Evolutionary conservation across 179 eudicot genomes (phyloP).

Genomic region (Drosera spatulata): DNA sequence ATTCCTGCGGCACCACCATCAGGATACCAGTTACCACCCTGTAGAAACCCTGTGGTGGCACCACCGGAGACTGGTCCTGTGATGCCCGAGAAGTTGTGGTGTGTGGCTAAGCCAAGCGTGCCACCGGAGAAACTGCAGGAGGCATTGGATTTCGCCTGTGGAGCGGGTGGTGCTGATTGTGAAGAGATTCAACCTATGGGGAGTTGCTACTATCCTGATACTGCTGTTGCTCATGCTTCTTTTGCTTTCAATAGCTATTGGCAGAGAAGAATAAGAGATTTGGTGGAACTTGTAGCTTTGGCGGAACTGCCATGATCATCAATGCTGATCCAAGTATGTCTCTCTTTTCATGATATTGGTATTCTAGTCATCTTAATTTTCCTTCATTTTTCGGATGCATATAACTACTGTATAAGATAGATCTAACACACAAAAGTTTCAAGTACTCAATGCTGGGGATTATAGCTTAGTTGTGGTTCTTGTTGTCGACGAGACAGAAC

Average conservation of each 20-base stretch:
- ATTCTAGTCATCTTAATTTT: background rate
- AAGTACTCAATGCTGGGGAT: background rate
- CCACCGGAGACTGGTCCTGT: slow-evolving; percentile 8
- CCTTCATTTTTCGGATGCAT: background rate
- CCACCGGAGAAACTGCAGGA: slow-evolving; percentile 76
- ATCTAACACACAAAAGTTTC: too few relatives aligned
- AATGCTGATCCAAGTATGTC: slow-evolving; percentile 79
- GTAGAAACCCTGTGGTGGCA: slow-evolving; percentile 28
- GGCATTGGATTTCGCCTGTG: slow-evolving; percentile 87
- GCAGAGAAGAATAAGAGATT: slow-evolving; percentile 43
- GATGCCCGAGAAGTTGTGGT: slow-evolving; percentile 45
- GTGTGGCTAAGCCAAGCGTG: slow-evolving; percentile 96
- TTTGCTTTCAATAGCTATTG: slow-evolving; percentile 91
- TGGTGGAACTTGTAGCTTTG: slow-evolving; percentile 84
- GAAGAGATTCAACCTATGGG: slow-evolving; percentile 52
- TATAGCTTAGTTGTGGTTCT: background rate
- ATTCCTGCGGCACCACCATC: slow-evolving; percentile 18
- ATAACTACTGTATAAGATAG: background rate
- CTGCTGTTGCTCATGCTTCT: slow-evolving; percentile 75
- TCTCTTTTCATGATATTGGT: background rate
- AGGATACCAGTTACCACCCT: slow-evolving; percentile 51
- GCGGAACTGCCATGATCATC: slow-evolving; percentile 90
- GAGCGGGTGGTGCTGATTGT: slow-evolving; percentile 82
- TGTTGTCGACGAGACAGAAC: background rate
- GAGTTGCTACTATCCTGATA: slow-evolving; percentile 61